Evolutionary conservation across 1,139 yeast species (phyloP).

Genomic region (Geotrichum carabidarum): DNA sequence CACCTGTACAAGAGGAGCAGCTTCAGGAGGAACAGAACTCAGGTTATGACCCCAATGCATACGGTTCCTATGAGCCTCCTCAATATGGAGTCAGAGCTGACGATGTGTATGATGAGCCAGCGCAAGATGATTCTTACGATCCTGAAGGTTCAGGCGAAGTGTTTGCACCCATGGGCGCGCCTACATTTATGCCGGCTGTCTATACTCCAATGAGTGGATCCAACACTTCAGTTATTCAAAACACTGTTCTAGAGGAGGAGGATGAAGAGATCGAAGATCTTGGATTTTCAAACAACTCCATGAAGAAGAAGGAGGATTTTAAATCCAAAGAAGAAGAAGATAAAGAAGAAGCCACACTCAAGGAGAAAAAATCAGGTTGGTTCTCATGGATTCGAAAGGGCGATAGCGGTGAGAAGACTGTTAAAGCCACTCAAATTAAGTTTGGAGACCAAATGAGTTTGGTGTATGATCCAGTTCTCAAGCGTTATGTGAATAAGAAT

Average conservation of each 20-base stretch:
- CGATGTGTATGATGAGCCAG: not conserved
- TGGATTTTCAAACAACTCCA: conserved; percentile 28
- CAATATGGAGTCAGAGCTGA: conserved; percentile 31
- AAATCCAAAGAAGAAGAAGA: conserved; percentile 22
- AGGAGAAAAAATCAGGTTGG: conserved; percentile 43
- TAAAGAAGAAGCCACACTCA: conserved; percentile 22
- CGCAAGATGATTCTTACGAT: not conserved
- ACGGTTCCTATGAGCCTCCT: conserved; percentile 22
- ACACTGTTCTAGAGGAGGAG: conserved; percentile 17
- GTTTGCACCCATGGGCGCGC: not conserved
- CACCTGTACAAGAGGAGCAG: conserved; percentile 7
- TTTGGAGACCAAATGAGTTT: conserved; percentile 75
- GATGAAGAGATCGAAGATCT: conserved; percentile 37
- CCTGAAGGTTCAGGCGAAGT: not conserved
- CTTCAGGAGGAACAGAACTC: not conserved
- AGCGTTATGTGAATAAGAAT: conserved; percentile 79
- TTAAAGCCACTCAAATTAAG: conserved; percentile 77
- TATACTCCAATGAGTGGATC: not conserved
- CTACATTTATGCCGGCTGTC: not conserved
- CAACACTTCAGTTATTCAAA: not conserved
- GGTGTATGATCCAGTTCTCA: conserved; percentile 75
- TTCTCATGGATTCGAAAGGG: conserved; percentile 44
- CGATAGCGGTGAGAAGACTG: conserved; percentile 42
- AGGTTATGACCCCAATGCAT: not conserved
- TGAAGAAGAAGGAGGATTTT: conserved; percentile 21